Evolutionary conservation across 192 early-diverging fungal genomes (phyloP).

Genomic region (Paraglomus brasilianum): DNA sequence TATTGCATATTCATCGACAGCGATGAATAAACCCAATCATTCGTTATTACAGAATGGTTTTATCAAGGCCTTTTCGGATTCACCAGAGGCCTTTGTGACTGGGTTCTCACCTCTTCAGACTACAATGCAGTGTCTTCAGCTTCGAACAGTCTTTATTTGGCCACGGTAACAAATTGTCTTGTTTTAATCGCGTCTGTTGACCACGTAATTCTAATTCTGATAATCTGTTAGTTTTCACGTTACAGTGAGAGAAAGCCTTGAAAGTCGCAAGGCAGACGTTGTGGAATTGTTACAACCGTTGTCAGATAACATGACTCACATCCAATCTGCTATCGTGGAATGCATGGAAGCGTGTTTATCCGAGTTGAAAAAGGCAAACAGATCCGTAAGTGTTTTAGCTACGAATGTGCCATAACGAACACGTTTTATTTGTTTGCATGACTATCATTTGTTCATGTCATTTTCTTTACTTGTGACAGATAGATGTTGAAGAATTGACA

Average conservation of each 20-base stretch:
- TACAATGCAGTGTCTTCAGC: conserved; percentile 73
- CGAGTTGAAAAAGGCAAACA: conserved; percentile 69
- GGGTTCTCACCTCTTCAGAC: conserved; percentile 90
- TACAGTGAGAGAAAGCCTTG: conserved; percentile 54
- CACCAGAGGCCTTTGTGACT: conserved; percentile 73
- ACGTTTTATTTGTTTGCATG: background rate
- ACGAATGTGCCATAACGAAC: background rate
- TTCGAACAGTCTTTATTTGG: conserved; percentile 85
- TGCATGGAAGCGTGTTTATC: conserved; percentile 77
- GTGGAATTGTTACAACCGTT: conserved; percentile 78
- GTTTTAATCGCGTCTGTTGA: background rate
- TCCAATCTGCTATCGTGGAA: conserved; percentile 81
- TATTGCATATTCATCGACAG: background rate
- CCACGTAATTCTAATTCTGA: background rate
- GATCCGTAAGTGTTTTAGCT: conserved; percentile 40
- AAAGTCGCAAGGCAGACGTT: conserved; percentile 54
- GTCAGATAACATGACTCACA: conserved; percentile 75
- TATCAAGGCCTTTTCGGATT: conserved; percentile 92
- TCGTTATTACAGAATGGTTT: conserved; percentile 60
- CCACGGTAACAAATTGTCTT: conserved; percentile 62
- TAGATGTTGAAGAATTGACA: conserved; percentile 79
- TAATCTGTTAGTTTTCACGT: conserved; percentile 63
- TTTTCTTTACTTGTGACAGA: conserved; percentile 39
- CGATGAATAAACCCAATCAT: background rate
- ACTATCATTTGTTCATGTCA: conserved; percentile 4